Conservation (phyloP, 2,329 filamentous ascomycete species). For the Venturia carpophila region DNA sequence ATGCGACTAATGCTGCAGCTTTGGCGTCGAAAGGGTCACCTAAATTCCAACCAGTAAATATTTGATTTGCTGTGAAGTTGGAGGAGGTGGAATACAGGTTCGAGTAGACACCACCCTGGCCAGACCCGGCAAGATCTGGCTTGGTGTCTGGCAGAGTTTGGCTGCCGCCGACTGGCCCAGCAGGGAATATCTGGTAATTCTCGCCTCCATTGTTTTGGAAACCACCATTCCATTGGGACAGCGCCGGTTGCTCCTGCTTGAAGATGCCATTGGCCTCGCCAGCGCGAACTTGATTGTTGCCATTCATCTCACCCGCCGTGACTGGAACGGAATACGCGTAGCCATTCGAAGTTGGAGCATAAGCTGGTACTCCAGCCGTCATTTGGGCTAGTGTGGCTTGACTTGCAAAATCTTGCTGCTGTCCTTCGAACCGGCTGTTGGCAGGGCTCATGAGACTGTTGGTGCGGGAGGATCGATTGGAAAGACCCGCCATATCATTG, state of each 20-base stretch:
- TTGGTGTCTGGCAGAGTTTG: conserved; percentile 7
- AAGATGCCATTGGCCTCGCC: conserved; percentile 10
- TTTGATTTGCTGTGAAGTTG: conserved; percentile 15
- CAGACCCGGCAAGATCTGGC: conserved; percentile 10
- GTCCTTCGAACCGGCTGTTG: conserved; percentile 3
- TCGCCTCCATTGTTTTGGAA: conserved; percentile 3
- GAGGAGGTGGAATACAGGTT: conserved; percentile 16
- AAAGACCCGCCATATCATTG: conserved; percentile 30
- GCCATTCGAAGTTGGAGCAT: not conserved
- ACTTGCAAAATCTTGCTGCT: conserved; percentile 8
- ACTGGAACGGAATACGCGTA: conserved; percentile 2
- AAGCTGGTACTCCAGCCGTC: conserved; percentile 1
- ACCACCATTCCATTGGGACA: conserved; percentile 1
- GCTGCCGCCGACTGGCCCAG: not conserved
- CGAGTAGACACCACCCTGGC: not conserved
- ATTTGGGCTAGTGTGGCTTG: not conserved
- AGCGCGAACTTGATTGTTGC: not conserved
- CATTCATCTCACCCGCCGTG: conserved; percentile 3
- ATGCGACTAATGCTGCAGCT: conserved; percentile 38
- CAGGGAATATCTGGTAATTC: conserved; percentile 2
- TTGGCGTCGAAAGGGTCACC: conserved; percentile 41
- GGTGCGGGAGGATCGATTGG: conserved; percentile 40
- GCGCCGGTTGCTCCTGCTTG: conserved; percentile 1
- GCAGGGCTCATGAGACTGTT: conserved; percentile 41
- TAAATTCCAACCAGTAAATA: conserved; percentile 35